Percentiles rank a stretch among this genome's conserved stretches.
phyloP scores from a whole-genome alignment of 768 basidiomycete species.

The Gelatoporia subvermispora region DNA sequence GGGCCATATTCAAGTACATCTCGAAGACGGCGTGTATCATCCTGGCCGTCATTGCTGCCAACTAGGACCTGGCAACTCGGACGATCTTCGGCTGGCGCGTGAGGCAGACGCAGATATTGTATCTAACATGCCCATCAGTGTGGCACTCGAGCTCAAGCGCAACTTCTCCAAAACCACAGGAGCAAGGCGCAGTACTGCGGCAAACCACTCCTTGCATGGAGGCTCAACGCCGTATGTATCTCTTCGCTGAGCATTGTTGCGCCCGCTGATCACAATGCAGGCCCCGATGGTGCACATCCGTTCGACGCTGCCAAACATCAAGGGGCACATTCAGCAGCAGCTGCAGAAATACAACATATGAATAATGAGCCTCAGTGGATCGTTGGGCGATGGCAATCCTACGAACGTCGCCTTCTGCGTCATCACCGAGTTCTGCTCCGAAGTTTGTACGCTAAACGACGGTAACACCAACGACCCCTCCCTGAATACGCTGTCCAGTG shows the following conservation, averaged over 20 bases:
- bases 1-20: too few relatives aligned
- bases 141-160: slow-evolving; percentile 85
- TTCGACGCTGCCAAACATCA: slow-evolving; percentile 97
- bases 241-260: slow-evolving; percentile 85
- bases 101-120: slow-evolving; percentile 98
- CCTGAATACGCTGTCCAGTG: slow-evolving; percentile 95
- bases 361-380: slow-evolving; percentile 78
- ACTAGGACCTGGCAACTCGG: slow-evolving; percentile 90
- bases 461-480: slow-evolving; percentile 96
- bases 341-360: slow-evolving; percentile 86
- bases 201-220: slow-evolving; percentile 92
- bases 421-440: slow-evolving; percentile 96
- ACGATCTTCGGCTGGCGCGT: slow-evolving; percentile 98
- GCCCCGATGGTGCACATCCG: slow-evolving; percentile 99
- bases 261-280: slow-evolving; percentile 67
- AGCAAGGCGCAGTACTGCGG: slow-evolving; percentile 95
- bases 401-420: slow-evolving; percentile 93
- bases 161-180: slow-evolving; percentile 95
- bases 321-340: slow-evolving; percentile 88
- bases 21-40: too few relatives aligned
- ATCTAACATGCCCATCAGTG: slow-evolving; percentile 72
- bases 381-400: slow-evolving; percentile 78
- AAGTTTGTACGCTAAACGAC: slow-evolving; percentile 95
- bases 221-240: slow-evolving; percentile 81
- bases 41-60: slow-evolving; percentile 95